Evolutionary conservation across 306 rosid genomes (phyloP), one percentile per base, ranked within the genome.

Genomic region (Cucumis cinereus): DNA sequence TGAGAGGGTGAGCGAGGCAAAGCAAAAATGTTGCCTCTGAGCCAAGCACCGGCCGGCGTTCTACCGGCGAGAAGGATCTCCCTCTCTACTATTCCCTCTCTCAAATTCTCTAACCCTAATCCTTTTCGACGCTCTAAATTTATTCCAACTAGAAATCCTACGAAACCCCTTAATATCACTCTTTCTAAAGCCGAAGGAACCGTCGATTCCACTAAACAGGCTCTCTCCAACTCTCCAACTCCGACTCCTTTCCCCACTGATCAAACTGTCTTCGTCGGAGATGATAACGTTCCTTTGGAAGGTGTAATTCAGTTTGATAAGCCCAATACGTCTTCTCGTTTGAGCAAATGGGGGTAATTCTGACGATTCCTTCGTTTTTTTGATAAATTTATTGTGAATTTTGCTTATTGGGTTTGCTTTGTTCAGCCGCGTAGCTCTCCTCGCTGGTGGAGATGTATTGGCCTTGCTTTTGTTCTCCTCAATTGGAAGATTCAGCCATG

Each of bases 221-320:
- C 82, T 49, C 35, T 86, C 16, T 70, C 92, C 11, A 60, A 10
- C 28, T 61, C 88, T 22, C 2, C 86, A 3, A 0, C 66, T 16
- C 19, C 91, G 47, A 23, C 91, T 59, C 20, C 92, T 57, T 73
- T 61, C 30, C 57, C 58, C 23, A 79, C 81, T 68, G 91, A 90
- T 7, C 87, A 85, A 77, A 83, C 88, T 0, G 87, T 92, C 66
- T 88, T 89, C 61, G 96, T 94, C 36, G 82, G 88, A 47, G 85
- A 77, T 17, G 81, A 92, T 73, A 90, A 82, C 79, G 88, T 94
- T 73, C 97, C 96, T 14, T 75, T 92, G 84, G 99, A 94, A 77
- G 99, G 99, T 56, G 99, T 94, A 20, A 94, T 94, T 67, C 99
- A 88, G 83, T 92, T 92, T 77, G 96, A 94, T 13, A 94, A 89